Evolutionary conservation across 192 early-diverging fungal species (phyloP).

Genomic region (Coemansia guatemalensis): DNA sequence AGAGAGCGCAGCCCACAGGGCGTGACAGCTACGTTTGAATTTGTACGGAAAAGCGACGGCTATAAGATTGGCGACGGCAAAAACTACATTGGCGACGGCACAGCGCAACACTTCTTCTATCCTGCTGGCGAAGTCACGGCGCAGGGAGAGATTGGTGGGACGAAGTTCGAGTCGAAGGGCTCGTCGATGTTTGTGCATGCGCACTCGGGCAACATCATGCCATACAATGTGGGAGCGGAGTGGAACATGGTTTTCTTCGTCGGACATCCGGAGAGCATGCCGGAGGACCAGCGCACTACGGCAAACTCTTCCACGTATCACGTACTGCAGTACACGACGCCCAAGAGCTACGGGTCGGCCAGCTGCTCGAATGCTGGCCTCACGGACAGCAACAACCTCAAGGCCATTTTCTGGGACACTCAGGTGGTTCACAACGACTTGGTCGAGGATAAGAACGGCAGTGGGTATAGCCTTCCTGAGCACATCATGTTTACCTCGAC

Average conservation of each 20-base stretch:
- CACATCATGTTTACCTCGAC: conserved; percentile 70
- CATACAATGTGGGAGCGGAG: conserved; percentile 76
- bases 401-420: conserved; percentile 79
- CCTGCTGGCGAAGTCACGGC: conserved; percentile 74
- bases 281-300: conserved; percentile 55
- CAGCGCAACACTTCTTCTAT: conserved; percentile 79
- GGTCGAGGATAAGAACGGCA: conserved; percentile 68
- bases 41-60: conserved; percentile 64
- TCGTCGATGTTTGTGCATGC: conserved; percentile 81
- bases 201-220: conserved; percentile 76
- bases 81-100: conserved; percentile 66
- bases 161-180: conserved; percentile 62
- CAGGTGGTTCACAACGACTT: conserved; percentile 60
- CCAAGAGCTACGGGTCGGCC: conserved; percentile 65
- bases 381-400: conserved; percentile 63
- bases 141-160: conserved; percentile 70
- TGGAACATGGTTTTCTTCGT: conserved; percentile 90
- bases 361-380: conserved; percentile 73
- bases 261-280: conserved; percentile 58
- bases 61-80: conserved; percentile 86
- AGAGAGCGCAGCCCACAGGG: conserved; percentile 62
- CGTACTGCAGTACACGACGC: conserved; percentile 78
- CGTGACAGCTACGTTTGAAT: conserved; percentile 65
- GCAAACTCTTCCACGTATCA: conserved; percentile 32
- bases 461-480: conserved; percentile 81